These are phyloP conservation scores for Viola pubescens DNA, from an alignment of 441 rosid genomes.

Conservation along the genomic window DNA sequence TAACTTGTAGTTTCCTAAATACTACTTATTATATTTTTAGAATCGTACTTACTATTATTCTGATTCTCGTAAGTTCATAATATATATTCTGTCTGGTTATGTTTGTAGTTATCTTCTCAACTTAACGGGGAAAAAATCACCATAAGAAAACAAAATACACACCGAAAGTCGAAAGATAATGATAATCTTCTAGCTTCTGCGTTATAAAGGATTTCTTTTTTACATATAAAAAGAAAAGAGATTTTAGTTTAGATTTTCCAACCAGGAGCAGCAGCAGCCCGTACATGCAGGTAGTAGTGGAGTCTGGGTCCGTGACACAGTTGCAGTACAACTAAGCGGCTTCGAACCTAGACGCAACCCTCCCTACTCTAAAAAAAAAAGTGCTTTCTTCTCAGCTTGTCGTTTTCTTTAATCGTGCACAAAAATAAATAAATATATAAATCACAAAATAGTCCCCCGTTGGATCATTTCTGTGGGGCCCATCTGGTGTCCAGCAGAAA, in stretches of 20 bases:
- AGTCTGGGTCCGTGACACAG: constrained; percentile 29
- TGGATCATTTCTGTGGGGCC: background rate
- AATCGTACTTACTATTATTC: no score
- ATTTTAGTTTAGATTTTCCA: background rate
- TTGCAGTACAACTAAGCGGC: constrained; percentile 27
- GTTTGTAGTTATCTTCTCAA: no score
- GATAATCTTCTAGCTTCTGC: no score
- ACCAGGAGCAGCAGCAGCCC: background rate
- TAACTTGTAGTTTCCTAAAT: no score
- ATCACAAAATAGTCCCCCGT: background rate
- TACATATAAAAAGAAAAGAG: no score
- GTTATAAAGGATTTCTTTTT: no score
- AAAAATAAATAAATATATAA: background rate
- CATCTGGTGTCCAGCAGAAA: background rate
- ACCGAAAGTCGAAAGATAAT: no score
- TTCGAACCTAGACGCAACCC: constrained; percentile 20
- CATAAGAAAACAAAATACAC: no score
- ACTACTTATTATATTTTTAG: no score
- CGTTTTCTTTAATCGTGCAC: background rate
- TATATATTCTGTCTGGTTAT: no score
- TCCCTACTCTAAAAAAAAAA: background rate
- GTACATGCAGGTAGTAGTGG: constrained; percentile 19
- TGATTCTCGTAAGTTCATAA: no score
- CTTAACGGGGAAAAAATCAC: no score
- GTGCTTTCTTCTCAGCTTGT: background rate